Evolutionary conservation across 2,329 filamentous ascomycete species (phyloP), one percentile per base, ranked within the genome.

Genomic region (Pleurostoma richardsiae): DNA sequence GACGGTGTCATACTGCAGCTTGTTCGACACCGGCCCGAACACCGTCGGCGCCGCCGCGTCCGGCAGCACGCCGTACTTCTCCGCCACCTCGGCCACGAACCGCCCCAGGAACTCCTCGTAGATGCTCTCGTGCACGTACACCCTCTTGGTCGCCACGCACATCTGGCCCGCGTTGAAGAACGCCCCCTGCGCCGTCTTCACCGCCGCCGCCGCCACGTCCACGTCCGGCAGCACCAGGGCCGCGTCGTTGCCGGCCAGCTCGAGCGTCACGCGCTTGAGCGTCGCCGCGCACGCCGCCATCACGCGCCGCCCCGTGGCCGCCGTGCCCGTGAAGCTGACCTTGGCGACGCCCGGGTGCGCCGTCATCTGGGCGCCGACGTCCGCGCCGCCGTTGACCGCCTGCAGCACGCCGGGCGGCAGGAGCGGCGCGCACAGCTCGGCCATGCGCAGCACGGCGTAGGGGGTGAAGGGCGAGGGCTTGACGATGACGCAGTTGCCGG

Each of bases 1-100:
- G 29, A 82, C 78, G 28, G 74, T 74, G 41, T 83, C 76, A 57
- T 74, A 86, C 61, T 87, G 84, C 73, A 81, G 76, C 53, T 72
- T 64, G 62, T 87, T 87, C 50, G 83, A 80, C 3, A 86, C 63
- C 0, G 84, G 84, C 1, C 80, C 77, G 47, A 81, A 72, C 38
- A 78, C 59, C 40, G 60, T 62, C 33, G 58, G 59, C 10, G 55
- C 53, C 4, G 44, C 40, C 7, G 47, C 49, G 28, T 66, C 63
- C 44, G 61, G 59, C 48, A 59, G 53, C 8, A 73, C 68, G 39
- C 66, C 66, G 43, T 63, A 69, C 44, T 33, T 50, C 45, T 73
- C 69, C 33, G 73, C 71, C 33, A 74, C 69, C 39, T 69, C 64
- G 4, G 72, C 64, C 19, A 68, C 56, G 10, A 75, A 57, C 26